Evolutionary conservation across 1,284 basidiomycete genomes (phyloP).

Genomic region (Fistulina hepatica): DNA sequence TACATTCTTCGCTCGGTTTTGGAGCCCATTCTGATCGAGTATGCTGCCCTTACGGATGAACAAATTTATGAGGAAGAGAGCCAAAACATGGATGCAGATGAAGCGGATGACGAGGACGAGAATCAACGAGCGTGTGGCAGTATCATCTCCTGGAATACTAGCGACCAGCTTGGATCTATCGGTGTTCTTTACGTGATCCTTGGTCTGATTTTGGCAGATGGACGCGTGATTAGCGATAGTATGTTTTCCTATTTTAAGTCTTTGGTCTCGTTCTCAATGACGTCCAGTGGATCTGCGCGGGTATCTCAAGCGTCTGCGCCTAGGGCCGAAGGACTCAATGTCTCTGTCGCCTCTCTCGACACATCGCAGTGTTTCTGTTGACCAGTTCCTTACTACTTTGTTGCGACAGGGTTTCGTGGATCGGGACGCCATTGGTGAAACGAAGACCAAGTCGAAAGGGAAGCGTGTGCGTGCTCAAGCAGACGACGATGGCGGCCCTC

Average conservation of each 20-base stretch:
- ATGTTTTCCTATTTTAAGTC: slow-evolving; percentile 18
- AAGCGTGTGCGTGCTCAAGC: slow-evolving; percentile 41
- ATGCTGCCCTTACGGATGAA: slow-evolving; percentile 42
- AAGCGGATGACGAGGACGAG: slow-evolving; percentile 31
- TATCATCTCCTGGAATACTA: slow-evolving; percentile 55
- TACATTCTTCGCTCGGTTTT: slow-evolving; percentile 66
- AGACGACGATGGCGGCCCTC: slow-evolving; percentile 37
- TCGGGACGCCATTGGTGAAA: slow-evolving; percentile 37
- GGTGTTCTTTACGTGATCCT: slow-evolving; percentile 64
- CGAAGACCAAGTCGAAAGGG: slow-evolving; percentile 19
- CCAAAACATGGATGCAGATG: slow-evolving; percentile 29
- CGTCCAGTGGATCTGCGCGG: slow-evolving; percentile 41
- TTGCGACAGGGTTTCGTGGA: slow-evolving; percentile 62
- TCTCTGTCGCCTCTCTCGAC: slow-evolving; percentile 26
- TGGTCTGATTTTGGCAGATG: slow-evolving; percentile 60
- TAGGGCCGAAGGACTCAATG: slow-evolving; percentile 33
- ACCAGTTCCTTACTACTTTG: slow-evolving; percentile 45
- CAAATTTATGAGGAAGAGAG: slow-evolving; percentile 48
- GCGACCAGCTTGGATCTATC: slow-evolving; percentile 50
- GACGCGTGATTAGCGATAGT: slow-evolving; percentile 58
- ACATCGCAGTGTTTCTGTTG: slow-evolving; percentile 40
- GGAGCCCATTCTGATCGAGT: slow-evolving; percentile 43
- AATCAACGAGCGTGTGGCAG: slow-evolving; percentile 45
- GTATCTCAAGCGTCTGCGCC: slow-evolving; percentile 50
- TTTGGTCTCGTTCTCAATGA: slow-evolving; percentile 1